Base-by-base conservation (phyloP, 2,329 filamentous ascomycete species). In the Lachnellula willkommii region DNA sequence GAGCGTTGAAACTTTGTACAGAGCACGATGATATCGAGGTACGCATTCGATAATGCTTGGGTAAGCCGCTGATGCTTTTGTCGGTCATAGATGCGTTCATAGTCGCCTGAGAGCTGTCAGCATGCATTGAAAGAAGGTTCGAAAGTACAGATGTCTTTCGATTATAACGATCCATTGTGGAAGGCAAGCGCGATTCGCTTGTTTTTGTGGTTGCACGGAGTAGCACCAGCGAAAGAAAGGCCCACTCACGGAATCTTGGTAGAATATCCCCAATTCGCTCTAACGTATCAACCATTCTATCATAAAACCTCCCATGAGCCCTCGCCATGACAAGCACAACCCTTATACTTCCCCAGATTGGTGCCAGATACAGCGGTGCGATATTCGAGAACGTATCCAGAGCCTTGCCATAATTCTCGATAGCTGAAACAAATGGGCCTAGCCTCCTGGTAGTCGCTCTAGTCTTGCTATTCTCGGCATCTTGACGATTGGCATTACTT, bases 1-100 rank as follows among this genome's bases (percentile, higher is more conserved):
- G 43, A 39, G n/a, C 47, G 47, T 15, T 50, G 43, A n/a, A 62
- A 59, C 9, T 60, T 36, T 1, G 32, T 54, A 26, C 60, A 63
- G n/a, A 62, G 36, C 7, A 37, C 43, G 20, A 62, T 56, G 17
- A 62, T 60, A 9, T 62, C 57, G 11, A 63, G 55, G 45, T 63
- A 62, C 17, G 60, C 40, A 43, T 53, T 37, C 14, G 57, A 57
- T 17, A 59, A 9, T 4, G 57, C 50, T 55, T 59, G 43, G 1
- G 35, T 54, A 5, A 62, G 45, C 9, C 60, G 54, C n/a, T 28
- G 37, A 39, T 63, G 52, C 20, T 60, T 60, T 12, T 55, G 36
- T 22, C 40, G 20, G 36, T 53, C 22, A 36, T 55, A 63, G 11
- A 63, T 58, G 3, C 56, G 47, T 42, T 60, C 48, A 28, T 60